phyloP scores from a whole-genome alignment of 2,329 filamentous ascomycete genomes.

The Paracoccidioides lutzii region DNA sequence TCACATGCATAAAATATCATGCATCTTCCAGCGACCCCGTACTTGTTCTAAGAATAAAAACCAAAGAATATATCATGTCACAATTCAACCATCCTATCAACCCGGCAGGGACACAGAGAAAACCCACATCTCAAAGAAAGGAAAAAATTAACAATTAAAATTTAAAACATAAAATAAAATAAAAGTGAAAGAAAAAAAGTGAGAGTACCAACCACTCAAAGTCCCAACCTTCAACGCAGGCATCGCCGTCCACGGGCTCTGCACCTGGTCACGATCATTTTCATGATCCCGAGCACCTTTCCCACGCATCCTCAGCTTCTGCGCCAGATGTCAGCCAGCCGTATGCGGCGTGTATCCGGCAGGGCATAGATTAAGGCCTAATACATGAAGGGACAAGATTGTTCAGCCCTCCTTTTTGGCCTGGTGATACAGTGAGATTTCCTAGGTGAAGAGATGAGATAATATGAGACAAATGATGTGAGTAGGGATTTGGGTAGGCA shows the following conservation, averaged over 20 bases:
- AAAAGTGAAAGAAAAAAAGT: too few species aligned
- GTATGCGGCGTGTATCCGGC: not conserved
- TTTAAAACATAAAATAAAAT: not conserved
- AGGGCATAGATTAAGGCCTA: not conserved
- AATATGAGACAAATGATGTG: too few species aligned
- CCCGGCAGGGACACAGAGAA: not conserved
- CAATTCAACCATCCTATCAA: not conserved
- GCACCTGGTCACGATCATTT: conserved; percentile 4
- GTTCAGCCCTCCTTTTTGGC: not conserved
- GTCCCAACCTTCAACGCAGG: conserved; percentile 46
- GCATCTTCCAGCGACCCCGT: too few species aligned
- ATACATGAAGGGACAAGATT: not conserved
- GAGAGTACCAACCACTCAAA: conserved; percentile 39
- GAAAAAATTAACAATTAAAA: not conserved
- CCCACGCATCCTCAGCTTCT: conserved; percentile 16
- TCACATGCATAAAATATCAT: not conserved
- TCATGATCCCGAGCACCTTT: conserved; percentile 9
- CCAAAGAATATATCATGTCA: too few species aligned
- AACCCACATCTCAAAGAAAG: not conserved
- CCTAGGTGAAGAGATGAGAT: too few species aligned
- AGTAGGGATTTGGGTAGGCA: too few species aligned
- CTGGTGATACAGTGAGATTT: not conserved
- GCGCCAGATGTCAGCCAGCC: not conserved
- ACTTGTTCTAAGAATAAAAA: too few species aligned
- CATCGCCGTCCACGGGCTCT: conserved; percentile 9